Base-by-base conservation (phyloP, 2,329 filamentous ascomycete species). In the Pseudogymnoascus sp. region DNA sequence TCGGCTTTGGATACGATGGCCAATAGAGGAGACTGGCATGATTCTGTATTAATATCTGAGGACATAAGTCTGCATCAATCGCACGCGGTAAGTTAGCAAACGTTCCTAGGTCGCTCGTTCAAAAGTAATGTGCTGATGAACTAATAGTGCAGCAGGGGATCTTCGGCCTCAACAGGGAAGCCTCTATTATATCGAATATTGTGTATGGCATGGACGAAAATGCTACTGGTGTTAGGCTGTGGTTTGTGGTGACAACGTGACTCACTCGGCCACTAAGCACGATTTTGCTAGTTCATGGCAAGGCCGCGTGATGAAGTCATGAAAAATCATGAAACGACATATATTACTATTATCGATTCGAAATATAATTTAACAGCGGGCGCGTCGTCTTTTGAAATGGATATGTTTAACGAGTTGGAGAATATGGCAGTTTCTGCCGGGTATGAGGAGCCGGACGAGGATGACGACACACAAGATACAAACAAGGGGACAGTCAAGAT, bases 1-100 rank as follows among this genome's bases (percentile, higher is more conserved):
- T 67, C 66, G 72, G 26, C 63, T 72, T 15, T 77, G 76, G 76
- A 73, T 76, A 46, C 68, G 71, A 42, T 72, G 72, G 68, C 69
- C 72, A 1, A 69, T 74, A 21, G 68, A 73, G 60, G 68, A 73
- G 42, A 67, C 71, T 21, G 72, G 72, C 26, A 53, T 53, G 46
- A 53, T 53, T 53, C 17, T 53, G 15, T 53, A 53, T 31, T 53
- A 17, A 53, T 53, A 31, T 31, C 7, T 11, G 26, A 53, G 15
- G 46, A 31, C 2, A 17, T 11, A 17, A 10, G 46, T 31, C 23
- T 5, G 9, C 15, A 26, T 53, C 23, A 53, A 17, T 53, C n/a
- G 26, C 17, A 17, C 15, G 42, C 13, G 7, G 23, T 46, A 46
- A 26, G 23, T 15, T 26, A n/a, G 11, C 42, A 26, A 26, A n/a